These are phyloP conservation scores for Cutaneotrichosporon mucoides DNA, from an alignment of 1,284 basidiomycete species.

Conservation along the genomic window DNA sequence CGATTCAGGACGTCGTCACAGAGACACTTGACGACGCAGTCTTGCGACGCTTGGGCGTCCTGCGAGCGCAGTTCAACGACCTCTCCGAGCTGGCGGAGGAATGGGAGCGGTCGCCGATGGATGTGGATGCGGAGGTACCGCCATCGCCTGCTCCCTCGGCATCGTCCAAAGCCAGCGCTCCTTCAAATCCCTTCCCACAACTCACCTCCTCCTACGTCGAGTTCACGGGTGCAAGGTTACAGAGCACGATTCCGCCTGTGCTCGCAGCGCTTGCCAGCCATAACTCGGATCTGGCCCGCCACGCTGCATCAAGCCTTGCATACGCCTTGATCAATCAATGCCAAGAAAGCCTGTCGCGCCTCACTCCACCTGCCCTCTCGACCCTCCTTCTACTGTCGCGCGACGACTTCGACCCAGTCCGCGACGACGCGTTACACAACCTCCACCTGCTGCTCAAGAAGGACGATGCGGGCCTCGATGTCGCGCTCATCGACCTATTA, in stretches of 20 bases:
- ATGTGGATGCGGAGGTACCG: slow-evolving; percentile 11
- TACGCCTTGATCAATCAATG: slow-evolving; percentile 57
- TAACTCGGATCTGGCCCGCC: slow-evolving; percentile 42
- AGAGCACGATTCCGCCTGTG: slow-evolving; percentile 40
- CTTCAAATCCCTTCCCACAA: slow-evolving; percentile 35
- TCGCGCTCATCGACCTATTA: slow-evolving; percentile 49
- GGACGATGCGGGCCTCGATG: slow-evolving; percentile 50
- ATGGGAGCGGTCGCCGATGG: slow-evolving; percentile 13
- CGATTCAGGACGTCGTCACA: slow-evolving; percentile 52
- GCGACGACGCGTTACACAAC: slow-evolving; percentile 52
- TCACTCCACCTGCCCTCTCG: slow-evolving; percentile 60
- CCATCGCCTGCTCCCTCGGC: slow-evolving; percentile 10
- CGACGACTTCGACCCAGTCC: slow-evolving; percentile 64
- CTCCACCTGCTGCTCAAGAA: slow-evolving; percentile 56
- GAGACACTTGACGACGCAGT: slow-evolving; percentile 58
- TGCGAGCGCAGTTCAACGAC: slow-evolving; percentile 53
- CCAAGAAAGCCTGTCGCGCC: slow-evolving; percentile 66
- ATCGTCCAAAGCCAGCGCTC: not conserved
- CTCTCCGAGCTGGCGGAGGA: slow-evolving; percentile 39
- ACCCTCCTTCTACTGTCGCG: slow-evolving; percentile 46
- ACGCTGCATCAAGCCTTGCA: slow-evolving; percentile 51
- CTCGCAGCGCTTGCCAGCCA: slow-evolving; percentile 37
- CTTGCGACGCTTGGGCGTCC: slow-evolving; percentile 58
- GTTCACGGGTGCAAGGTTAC: slow-evolving; percentile 46
- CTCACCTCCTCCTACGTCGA: slow-evolving; percentile 46